Percentiles rank a stretch among this genome's conserved stretches.
Evolutionary conservation across 371 early-diverging fungal species (phyloP).

Genomic region (Vairimorpha apis): DNA sequence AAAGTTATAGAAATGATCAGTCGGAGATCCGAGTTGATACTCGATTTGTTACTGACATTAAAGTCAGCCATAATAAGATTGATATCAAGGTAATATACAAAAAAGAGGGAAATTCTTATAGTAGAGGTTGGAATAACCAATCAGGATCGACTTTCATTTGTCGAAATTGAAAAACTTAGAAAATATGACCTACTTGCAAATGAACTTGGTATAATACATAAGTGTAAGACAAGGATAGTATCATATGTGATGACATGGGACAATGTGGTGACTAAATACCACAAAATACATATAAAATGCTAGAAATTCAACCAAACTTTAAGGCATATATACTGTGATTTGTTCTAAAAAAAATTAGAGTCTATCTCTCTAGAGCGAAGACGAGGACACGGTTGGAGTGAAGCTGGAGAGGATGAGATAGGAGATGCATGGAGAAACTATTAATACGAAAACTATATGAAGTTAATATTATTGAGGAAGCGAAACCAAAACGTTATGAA

Average conservation of each 20-base stretch:
- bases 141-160: background rate
- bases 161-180: constrained; percentile 6
- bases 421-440: no score
- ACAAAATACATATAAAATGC: background rate
- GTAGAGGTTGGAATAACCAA: background rate
- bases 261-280: background rate
- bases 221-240: background rate
- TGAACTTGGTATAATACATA: constrained; percentile 1
- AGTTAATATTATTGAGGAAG: no score
- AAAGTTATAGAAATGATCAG: background rate
- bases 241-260: background rate
- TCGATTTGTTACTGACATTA: background rate
- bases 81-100: background rate
- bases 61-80: background rate
- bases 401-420: no score
- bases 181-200: constrained; percentile 4
- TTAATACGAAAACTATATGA: no score
- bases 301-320: background rate
- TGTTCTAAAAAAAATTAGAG: background rate
- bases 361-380: background rate
- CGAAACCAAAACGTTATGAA: no score
- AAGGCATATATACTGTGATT: background rate
- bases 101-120: constrained; percentile 5
- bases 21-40: background rate
- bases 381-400: no score